A percentile compares a stretch with the other conserved stretches of the same genome.
Conservation (phyloP, 495 filamentous ascomycete species). For the Endocarpon pusillum region DNA sequence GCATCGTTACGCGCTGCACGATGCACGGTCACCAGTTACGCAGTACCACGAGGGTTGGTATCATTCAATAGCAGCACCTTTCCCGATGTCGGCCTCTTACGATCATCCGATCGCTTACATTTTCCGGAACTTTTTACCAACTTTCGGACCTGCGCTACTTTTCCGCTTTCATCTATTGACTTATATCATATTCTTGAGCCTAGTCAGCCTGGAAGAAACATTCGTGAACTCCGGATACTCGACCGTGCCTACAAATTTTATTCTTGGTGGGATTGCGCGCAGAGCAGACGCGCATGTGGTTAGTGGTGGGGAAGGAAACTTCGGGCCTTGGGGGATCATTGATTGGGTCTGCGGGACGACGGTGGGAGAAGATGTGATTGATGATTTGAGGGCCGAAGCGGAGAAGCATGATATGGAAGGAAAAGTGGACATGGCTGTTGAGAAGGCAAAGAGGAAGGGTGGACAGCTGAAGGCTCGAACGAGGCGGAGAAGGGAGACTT, state of each 20-base stretch:
- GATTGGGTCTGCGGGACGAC: constrained; percentile 65
- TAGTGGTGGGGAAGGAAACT: constrained; percentile 49
- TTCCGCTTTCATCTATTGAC: constrained; percentile 65
- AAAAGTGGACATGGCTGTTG: constrained; percentile 20
- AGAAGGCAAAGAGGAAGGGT: constrained; percentile 16
- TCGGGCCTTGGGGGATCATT: constrained; percentile 55
- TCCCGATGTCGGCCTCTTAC: constrained; percentile 50
- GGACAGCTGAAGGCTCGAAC: constrained; percentile 7
- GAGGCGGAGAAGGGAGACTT: constrained; percentile 5
- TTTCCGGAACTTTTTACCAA: constrained; percentile 49
- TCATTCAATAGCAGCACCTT: constrained; percentile 44
- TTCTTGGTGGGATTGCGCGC: constrained; percentile 57
- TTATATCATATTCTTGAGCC: constrained; percentile 48
- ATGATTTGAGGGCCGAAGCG: constrained; percentile 39
- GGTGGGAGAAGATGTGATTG: constrained; percentile 35
- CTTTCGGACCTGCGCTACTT: constrained; percentile 48
- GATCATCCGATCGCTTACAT: constrained; percentile 70
- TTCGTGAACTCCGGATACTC: constrained; percentile 64
- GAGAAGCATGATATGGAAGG: constrained; percentile 40
- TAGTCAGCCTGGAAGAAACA: constrained; percentile 61
- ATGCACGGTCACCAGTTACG: constrained; percentile 16
- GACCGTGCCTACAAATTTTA: constrained; percentile 48
- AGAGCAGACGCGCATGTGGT: constrained; percentile 53
- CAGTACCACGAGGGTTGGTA: constrained; percentile 45
- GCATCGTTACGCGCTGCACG: constrained; percentile 57